Evolutionary conservation across 2,329 filamentous ascomycete genomes (phyloP), one percentile per base, ranked within the genome.

Genomic region (Neonectria faginata): DNA sequence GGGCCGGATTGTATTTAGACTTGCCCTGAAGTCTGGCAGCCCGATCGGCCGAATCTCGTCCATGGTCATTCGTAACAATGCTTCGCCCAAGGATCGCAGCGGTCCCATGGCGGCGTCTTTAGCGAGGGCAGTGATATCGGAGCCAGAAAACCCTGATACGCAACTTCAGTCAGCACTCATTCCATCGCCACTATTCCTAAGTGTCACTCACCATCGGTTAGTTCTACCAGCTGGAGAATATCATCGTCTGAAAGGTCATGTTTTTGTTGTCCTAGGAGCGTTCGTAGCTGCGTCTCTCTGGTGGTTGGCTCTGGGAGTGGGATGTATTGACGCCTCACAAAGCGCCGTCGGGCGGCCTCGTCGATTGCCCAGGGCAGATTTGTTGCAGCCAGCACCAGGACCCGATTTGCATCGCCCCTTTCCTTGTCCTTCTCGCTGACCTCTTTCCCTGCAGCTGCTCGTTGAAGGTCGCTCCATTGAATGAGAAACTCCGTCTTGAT

Each of bases 41-140:
- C 87, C 86, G 65, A 99, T 98, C 0, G 94, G 91, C 12, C 94
- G 86, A 70, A 99, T 98, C 71, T 98, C 89, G 66, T 99, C 96
- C 87, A 96, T 97, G 0, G 91, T 92, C 85, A 97, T 98, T 69
- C 92, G 90, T 36, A 99, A 84, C 31, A 99, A 82, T 44, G 92
- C 93, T 77, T 98, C 96, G 27, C 96, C 96, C 2, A 98, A 83
- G 57, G 93, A 95, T 33, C 96, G 88, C 12, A 99, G 83, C 0
- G 96, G 96, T 0, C 96, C 95, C 96, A 99, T 99, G 3, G 96
- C 96, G 9, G 96, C 96, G 76, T 99, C 96, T 80, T 99, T 99
- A 8, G 96, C 96, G 9, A 99, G 84, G 1, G 96, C 94, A 22
- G 96, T 98, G 69, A 99, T 97, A 75, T 99, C 96, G 2, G 94